Percentiles rank a stretch among this genome's conserved stretches.
phyloP scores from a whole-genome alignment of 2,329 filamentous ascomycete genomes.

The Plenodomus lindquistii region DNA sequence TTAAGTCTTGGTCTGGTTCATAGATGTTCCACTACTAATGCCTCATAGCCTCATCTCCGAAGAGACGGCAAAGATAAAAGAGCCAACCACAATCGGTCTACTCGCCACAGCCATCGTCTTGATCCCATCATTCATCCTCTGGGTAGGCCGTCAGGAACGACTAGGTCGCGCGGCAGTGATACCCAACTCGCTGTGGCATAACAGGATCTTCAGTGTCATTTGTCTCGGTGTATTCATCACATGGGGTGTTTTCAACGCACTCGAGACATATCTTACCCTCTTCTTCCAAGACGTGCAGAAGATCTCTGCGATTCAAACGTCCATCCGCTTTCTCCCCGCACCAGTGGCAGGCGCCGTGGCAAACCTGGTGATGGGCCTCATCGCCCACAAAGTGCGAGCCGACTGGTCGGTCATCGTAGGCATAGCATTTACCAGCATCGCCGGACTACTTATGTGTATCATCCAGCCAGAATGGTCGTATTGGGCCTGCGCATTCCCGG shows the following conservation, averaged over 20 bases:
- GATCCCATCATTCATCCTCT: slow-evolving; percentile 57
- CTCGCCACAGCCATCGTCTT: slow-evolving; percentile 50
- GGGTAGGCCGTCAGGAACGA: slow-evolving; percentile 57
- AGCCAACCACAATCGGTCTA: slow-evolving; percentile 51
- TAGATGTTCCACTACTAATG: background rate
- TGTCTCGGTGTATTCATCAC: slow-evolving; percentile 53
- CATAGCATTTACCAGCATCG: slow-evolving; percentile 27
- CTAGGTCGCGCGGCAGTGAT: slow-evolving; percentile 59
- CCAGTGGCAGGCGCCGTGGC: slow-evolving; percentile 46
- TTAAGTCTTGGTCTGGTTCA: background rate
- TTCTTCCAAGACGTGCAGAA: slow-evolving; percentile 50
- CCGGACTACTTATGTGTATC: slow-evolving; percentile 53
- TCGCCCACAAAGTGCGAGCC: slow-evolving; percentile 52
- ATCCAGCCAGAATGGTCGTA: slow-evolving; percentile 52
- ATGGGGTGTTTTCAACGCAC: slow-evolving; percentile 44
- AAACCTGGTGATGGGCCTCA: slow-evolving; percentile 52
- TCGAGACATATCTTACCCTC: slow-evolving; percentile 48
- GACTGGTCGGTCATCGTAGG: slow-evolving; percentile 48
- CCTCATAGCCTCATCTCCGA: slow-evolving; percentile 41
- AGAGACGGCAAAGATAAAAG: slow-evolving; percentile 48
- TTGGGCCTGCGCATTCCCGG: slow-evolving; percentile 52
- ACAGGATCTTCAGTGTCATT: slow-evolving; percentile 58
- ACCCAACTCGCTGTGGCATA: slow-evolving; percentile 66
- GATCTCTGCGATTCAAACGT: slow-evolving; percentile 40
- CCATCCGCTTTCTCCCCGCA: slow-evolving; percentile 50